Evolutionary conservation across 306 rosid species (phyloP).

Genomic region (Arachis stenosperma): DNA sequence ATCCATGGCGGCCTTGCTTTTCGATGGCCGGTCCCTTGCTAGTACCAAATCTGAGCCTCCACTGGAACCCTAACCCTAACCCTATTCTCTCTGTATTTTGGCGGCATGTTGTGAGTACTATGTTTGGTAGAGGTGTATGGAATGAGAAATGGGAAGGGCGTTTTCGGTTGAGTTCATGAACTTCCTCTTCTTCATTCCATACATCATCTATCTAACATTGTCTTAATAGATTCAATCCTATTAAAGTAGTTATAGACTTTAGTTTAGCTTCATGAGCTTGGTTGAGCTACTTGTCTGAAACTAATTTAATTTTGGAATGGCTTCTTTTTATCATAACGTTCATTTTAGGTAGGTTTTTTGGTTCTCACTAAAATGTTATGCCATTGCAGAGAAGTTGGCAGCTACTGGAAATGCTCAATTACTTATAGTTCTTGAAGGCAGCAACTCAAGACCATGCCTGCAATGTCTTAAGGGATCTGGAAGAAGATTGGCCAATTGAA

Average conservation of each 20-base stretch:
- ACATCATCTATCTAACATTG: slow-evolving; percentile 36
- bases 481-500: too few species aligned
- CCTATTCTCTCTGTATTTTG: too few species aligned
- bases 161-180: too few species aligned
- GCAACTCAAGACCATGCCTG: background rate
- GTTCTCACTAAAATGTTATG: too few species aligned
- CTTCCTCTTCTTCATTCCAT: slow-evolving; percentile 37
- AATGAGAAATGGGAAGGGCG: slow-evolving; percentile 20
- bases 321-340: background rate
- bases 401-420: background rate
- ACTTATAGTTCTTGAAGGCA: background rate
- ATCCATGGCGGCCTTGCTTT: slow-evolving; percentile 31
- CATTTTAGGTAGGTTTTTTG: too few species aligned
- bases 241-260: background rate
- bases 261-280: background rate
- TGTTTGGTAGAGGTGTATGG: slow-evolving; percentile 23
- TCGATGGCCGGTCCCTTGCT: background rate
- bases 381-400: too few species aligned
- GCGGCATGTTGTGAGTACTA: too few species aligned
- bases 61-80: background rate
- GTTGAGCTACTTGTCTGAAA: background rate
- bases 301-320: background rate
- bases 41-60: slow-evolving; percentile 37
- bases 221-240: background rate
- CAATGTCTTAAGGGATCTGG: too few species aligned